These are phyloP conservation scores for Camillea tinctor DNA, from an alignment of 2,329 filamentous ascomycete genomes.

Conservation along the genomic window DNA sequence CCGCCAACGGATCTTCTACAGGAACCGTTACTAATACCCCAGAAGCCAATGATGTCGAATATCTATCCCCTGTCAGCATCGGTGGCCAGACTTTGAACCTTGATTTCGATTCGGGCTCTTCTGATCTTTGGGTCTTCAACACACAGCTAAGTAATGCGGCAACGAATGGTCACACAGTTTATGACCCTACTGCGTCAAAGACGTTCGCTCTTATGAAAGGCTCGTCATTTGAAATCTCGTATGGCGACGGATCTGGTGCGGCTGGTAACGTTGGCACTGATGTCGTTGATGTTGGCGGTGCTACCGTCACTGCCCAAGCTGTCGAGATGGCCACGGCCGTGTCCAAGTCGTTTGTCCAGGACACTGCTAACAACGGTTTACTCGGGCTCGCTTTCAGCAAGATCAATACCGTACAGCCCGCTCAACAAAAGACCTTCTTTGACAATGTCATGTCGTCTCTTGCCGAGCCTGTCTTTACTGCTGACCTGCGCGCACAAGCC, in stretches of 20 bases:
- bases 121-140: conserved; percentile 37
- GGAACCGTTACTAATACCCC: conserved; percentile 27
- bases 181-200: conserved; percentile 28
- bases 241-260: conserved; percentile 36
- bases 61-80: conserved; percentile 33
- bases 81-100: conserved; percentile 34
- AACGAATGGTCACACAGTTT: conserved; percentile 29
- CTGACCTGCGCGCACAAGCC: conserved; percentile 31
- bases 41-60: conserved; percentile 32
- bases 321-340: conserved; percentile 33
- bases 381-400: conserved; percentile 35
- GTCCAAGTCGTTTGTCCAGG: conserved; percentile 31
- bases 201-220: conserved; percentile 30
- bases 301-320: conserved; percentile 31
- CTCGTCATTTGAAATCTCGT: conserved; percentile 32
- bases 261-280: conserved; percentile 36
- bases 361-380: conserved; percentile 32
- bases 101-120: conserved; percentile 37
- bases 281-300: conserved; percentile 33
- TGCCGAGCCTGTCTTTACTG: conserved; percentile 34
- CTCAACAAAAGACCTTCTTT: conserved; percentile 35
- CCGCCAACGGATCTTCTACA: conserved; percentile 20
- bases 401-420: conserved; percentile 33
- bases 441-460: conserved; percentile 32
- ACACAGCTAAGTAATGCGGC: conserved; percentile 31